Base-by-base conservation (phyloP, 495 filamentous ascomycete species). In the Wilcoxina mikolae region DNA sequence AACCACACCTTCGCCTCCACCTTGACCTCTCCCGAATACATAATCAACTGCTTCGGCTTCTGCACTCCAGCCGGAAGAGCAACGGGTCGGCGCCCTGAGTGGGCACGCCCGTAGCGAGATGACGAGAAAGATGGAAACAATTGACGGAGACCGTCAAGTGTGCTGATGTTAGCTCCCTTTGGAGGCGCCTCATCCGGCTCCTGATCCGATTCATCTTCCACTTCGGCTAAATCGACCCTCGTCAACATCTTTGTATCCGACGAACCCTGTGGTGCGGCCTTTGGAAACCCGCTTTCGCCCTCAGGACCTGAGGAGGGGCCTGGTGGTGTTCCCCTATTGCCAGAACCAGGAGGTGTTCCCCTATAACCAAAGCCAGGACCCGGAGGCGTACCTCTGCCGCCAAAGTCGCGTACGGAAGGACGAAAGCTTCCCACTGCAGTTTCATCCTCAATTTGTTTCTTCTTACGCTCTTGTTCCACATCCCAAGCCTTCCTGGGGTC, bases 1-100 rank as follows among this genome's bases (percentile, higher is more conserved):
- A 98, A 83, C 89, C 91, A 98, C 4, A 98, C 90, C 69, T 98
- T 98, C 38, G 85, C 85, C 69, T 98, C 91, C 35, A 98, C 87
- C 50, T 84, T 78, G 29, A 96, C 74, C 0, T 87, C 86, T 0
- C 90, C 89, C 0, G 83, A 74, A 68, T 98, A 90, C 72, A 96
- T 98, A 71, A 98, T 82, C 78, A 89, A 87, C 43, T 75, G 73
- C 0, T 76, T 78, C 9, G 91, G 91, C 54, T 90, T 78, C 28
- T 71, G 76, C n/a, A 98, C 84, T 18, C 93, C 93, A 3, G 85
- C 82, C 0, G 91, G 91, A 23, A 98, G 71, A 22, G 56, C 49
- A 43, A 20, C 59, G 35, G 54, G 67, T 54, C 67, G 55, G 17
- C 55, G 31, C 2, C 38, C 22, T 9, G 51, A 54, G 41, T 62